A percentile compares a stretch with the other conserved stretches of the same genome.
phyloP scores from a whole-genome alignment of 441 rosid genomes.

The Corymbia calophylla region DNA sequence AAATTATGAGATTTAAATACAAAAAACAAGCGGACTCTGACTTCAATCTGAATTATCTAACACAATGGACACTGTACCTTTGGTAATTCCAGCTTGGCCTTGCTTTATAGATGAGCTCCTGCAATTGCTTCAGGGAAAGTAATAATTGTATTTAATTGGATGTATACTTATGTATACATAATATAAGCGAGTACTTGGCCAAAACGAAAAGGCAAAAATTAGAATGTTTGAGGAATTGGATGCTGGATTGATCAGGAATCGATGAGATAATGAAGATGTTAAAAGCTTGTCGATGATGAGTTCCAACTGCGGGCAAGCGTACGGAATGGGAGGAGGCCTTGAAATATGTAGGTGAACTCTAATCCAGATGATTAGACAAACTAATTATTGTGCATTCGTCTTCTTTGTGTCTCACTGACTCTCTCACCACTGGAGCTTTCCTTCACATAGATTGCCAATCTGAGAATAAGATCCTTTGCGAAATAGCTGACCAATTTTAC shows the following conservation, averaged over 20 bases:
- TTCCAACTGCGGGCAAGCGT: neutral
- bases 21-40: too few species aligned
- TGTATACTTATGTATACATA: neutral
- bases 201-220: neutral
- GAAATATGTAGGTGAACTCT: neutral
- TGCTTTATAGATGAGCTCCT: too few species aligned
- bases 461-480: neutral
- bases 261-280: neutral
- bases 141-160: too few species aligned
- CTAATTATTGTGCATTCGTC: neutral
- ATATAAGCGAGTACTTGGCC: neutral
- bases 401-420: neutral
- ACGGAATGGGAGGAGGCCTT: neutral
- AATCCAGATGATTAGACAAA: neutral
- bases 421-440: neutral
- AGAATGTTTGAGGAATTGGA: neutral
- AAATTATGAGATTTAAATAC: too few species aligned
- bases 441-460: neutral
- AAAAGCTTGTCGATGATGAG: neutral
- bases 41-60: too few species aligned
- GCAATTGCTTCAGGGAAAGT: too few species aligned
- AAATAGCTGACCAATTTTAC: neutral
- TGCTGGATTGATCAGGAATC: neutral
- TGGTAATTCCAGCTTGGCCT: too few species aligned
- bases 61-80: too few species aligned